Conservation (phyloP, 2,329 filamentous ascomycete species). For the Aspergillus glaucus region DNA sequence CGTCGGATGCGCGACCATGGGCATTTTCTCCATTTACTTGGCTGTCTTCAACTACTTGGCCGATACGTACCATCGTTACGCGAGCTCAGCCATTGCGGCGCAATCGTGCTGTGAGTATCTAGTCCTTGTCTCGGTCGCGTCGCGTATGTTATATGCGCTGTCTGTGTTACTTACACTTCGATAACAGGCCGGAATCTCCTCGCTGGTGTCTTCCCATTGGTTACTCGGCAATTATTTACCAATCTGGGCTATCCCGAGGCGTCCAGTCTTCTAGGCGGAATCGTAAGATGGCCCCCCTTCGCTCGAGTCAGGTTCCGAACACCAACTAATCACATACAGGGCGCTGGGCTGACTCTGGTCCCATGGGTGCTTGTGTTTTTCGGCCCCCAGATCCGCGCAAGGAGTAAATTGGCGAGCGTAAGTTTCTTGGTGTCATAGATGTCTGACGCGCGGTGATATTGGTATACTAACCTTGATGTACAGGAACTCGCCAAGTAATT, state of each 20-base stretch:
- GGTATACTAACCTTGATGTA: no score
- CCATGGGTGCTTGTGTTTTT: conserved; percentile 81
- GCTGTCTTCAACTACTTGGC: conserved; percentile 90
- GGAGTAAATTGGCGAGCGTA: conserved; percentile 69
- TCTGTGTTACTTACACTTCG: neutral
- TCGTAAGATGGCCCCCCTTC: conserved; percentile 42
- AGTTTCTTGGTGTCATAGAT: conserved; percentile 17
- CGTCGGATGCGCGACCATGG: conserved; percentile 69
- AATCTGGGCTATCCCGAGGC: conserved; percentile 65
- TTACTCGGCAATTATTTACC: conserved; percentile 66
- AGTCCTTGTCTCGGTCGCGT: neutral
- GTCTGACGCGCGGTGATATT: no score
- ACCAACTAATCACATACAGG: conserved; percentile 23
- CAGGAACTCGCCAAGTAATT: no score
- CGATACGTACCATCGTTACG: conserved; percentile 78
- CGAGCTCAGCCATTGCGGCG: conserved; percentile 77
- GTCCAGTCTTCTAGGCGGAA: conserved; percentile 67
- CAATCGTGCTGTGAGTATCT: conserved; percentile 63
- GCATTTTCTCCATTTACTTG: conserved; percentile 81
- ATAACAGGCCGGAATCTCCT: conserved; percentile 63
- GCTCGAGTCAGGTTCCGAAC: neutral
- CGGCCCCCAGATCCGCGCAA: conserved; percentile 66
- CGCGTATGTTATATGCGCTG: neutral
- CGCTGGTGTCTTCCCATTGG: conserved; percentile 72
- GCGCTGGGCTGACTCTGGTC: conserved; percentile 62